phyloP scores from a whole-genome alignment of 139 green algal species.

The Ettlia oleoabundans region DNA sequence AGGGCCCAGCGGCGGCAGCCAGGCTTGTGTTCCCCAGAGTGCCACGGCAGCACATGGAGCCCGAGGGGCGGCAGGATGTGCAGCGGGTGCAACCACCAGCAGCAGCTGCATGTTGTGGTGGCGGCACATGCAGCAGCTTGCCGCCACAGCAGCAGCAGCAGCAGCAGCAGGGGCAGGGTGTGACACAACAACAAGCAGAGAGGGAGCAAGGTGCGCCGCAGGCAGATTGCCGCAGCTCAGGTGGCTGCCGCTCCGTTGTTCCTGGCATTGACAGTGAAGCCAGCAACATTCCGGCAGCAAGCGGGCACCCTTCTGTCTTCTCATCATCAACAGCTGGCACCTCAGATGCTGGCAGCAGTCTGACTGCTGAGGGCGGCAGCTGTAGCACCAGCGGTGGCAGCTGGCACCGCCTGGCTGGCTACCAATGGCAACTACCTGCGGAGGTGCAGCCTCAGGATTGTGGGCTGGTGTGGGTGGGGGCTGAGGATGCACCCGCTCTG shows the following conservation, averaged over 20 bases:
- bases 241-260: too few relatives aligned
- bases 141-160: constrained; percentile 27
- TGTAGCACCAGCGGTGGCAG: neutral
- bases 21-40: constrained; percentile 20
- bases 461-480: constrained; percentile 70
- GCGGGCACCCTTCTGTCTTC: too few relatives aligned
- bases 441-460: constrained; percentile 15
- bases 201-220: too few relatives aligned
- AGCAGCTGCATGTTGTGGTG: neutral
- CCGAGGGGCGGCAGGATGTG: neutral
- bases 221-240: too few relatives aligned
- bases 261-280: too few relatives aligned
- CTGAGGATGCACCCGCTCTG: constrained; percentile 44
- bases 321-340: neutral
- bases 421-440: constrained; percentile 35
- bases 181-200: too few relatives aligned
- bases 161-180: neutral
- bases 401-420: constrained; percentile 40
- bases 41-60: constrained; percentile 29
- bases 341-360: constrained; percentile 3
- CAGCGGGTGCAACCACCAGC: neutral
- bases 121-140: neutral
- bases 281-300: too few relatives aligned
- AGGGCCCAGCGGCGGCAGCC: neutral
- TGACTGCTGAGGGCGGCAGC: neutral